These are phyloP conservation scores for Mortierella sp. DNA, from an alignment of 371 early-diverging fungal genomes.

Conservation along the genomic window DNA sequence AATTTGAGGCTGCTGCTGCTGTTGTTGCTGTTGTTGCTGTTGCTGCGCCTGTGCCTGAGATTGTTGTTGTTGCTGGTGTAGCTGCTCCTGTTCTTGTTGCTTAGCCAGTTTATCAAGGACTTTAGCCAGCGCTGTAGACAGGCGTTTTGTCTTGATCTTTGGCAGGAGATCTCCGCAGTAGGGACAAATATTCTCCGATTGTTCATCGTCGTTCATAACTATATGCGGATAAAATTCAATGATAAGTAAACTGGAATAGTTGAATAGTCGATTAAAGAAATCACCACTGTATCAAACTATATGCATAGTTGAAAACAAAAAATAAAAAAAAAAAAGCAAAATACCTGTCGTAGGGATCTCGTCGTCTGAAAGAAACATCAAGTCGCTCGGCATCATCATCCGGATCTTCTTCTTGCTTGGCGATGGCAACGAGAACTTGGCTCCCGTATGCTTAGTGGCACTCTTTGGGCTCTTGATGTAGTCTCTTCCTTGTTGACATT, in stretches of 20 bases:
- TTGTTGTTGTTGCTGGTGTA: slow-evolving; percentile 1
- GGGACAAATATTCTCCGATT: slow-evolving; percentile 21
- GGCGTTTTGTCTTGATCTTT: slow-evolving; percentile 13
- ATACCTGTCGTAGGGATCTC: slow-evolving; percentile 12
- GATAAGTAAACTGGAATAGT: too few species aligned
- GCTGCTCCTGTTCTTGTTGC: not conserved
- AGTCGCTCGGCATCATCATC: not conserved
- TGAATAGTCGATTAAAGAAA: too few species aligned
- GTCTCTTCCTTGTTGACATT: too few species aligned
- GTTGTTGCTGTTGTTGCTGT: not conserved
- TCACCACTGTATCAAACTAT: too few species aligned
- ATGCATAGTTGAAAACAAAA: too few species aligned
- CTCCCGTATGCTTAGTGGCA: not conserved
- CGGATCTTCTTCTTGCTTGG: slow-evolving; percentile 16
- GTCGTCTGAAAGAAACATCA: slow-evolving; percentile 26
- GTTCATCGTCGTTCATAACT: not conserved
- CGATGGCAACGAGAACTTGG: slow-evolving; percentile 15
- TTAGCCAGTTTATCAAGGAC: not conserved
- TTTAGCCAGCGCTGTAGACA: slow-evolving; percentile 20
- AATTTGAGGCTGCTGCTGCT: not conserved
- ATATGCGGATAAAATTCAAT: not conserved
- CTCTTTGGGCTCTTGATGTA: not conserved
- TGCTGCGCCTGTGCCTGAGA: not conserved
- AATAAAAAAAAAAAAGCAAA: not conserved
- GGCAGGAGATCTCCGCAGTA: slow-evolving; percentile 46